Evolutionary conservation across 2,329 filamentous ascomycete species (phyloP), one percentile per base, ranked within the genome.

Genomic region (Ceratocystis ficicola): DNA sequence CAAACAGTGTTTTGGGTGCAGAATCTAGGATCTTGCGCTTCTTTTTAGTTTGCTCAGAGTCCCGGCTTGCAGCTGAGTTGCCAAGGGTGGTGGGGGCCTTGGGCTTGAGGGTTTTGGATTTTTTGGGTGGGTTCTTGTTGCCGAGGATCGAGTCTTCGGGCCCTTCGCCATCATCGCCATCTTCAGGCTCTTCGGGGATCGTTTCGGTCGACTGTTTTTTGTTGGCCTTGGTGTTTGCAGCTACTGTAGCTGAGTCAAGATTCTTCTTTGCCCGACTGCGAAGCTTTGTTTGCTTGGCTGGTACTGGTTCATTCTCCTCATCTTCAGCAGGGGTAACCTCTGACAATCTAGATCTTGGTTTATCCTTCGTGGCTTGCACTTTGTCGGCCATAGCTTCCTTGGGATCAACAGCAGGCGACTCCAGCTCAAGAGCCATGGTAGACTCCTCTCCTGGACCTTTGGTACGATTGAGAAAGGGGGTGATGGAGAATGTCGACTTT

Each of bases 401-500:
- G 28, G 55, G 12, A 15, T 8, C 59, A 12, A 60, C 44, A 59
- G 61, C 57, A 66, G 66, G 44, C 25, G 65, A 46, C 48, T 66
- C 64, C 12, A 66, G 57, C 12, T 46, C 32, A 36, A 66, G 50
- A 22, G 64, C 59, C 44, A 66, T 57, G 25, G 65, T 62, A 8
- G 67, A 55, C 22, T 66, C 67, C 17, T 66, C 67, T 3, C 86
- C 68, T 80, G 73, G 4, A 74, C 64, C 79, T 74, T 81, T 85
- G 30, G 84, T 86, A 63, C 87, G 85, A 74, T 92, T 95, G 68
- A 97, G 79, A 78, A 95, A 96, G 0, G 93, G 93, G 0, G 93
- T 97, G 69, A 96, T 90, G 3, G 91, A 96, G 75, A 97, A 96
- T 2, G 83, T 86, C 0, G 92, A 96, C 75, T 96, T 96, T 72